Base-by-base conservation (phyloP, 106 monocot genomes). In the Gastrodia elata region DNA sequence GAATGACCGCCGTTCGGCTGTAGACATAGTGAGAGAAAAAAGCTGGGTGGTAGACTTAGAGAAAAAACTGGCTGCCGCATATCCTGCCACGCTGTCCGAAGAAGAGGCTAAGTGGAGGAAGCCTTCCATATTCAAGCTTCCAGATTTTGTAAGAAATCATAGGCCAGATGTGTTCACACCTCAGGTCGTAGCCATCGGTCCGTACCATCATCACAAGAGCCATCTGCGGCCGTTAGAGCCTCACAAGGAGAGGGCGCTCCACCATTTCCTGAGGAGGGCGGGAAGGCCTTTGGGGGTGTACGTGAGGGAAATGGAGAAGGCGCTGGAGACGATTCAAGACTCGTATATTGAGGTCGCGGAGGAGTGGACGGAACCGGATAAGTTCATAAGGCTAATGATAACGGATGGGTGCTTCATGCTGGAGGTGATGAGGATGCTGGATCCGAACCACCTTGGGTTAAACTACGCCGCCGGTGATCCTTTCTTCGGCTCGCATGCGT, bases 401-500 rank as follows among this genome's bases (percentile, higher is more conserved):
- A 0, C 43, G 1, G 83, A 83, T 27, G 83, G 83, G 0, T 79
- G 83, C 36, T 83, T 83, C 67, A 75, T 83, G 79, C 68, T 83
- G 6, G 83, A 80, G 64, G 42, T 83, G 9, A 5, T 79, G 35
- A 43, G 77, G 8, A n/a, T n/a, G n/a, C 34, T 65, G 6, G 68
- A 33, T 70, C 35, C 52, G 0, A 16, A 38, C 0, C 49, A 30
- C 6, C 6, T 26, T 4, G 8, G 6, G 10, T n/a, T n/a, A n/a
- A 71, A 87, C 30, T 84, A 87, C 57, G 77, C 84, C 18, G 11
- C 5, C n/a, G 84, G 71, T 20, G 87, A 90, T 37, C 90, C 90
- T 65, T 76, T 87, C 28, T 87, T 87, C 71, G 82, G 90, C 73
- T 0, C 7, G 3, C 87, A 87, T 71, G 87, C 87, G 8, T 48